phyloP scores from a whole-genome alignment of 148 eudicot genomes.

The Selenicereus undatus region DNA sequence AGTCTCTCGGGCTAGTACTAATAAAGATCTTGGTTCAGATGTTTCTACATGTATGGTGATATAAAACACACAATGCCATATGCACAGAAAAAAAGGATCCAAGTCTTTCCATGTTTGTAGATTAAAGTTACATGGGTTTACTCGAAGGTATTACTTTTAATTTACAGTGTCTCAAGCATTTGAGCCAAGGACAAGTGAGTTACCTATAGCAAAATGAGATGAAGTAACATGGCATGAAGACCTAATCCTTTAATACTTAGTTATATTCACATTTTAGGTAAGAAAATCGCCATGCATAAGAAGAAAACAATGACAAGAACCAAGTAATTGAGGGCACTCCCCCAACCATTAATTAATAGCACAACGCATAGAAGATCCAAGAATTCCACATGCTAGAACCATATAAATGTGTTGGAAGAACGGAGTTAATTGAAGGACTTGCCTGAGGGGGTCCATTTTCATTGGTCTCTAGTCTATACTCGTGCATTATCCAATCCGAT shows the following conservation, averaged over 20 bases:
- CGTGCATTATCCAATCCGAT: slow-evolving; percentile 91
- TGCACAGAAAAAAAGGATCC: too few relatives aligned
- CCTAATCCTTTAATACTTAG: too few relatives aligned
- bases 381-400: not conserved
- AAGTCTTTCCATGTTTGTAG: not conserved
- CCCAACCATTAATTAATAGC: not conserved
- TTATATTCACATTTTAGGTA: too few relatives aligned
- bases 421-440: slow-evolving; percentile 19
- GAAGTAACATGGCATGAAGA: not conserved
- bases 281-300: not conserved
- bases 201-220: not conserved
- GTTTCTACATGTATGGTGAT: too few relatives aligned
- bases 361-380: not conserved
- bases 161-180: not conserved
- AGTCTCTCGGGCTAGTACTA: too few relatives aligned
- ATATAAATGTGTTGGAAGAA: not conserved
- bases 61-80: too few relatives aligned
- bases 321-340: not conserved
- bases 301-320: not conserved
- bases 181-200: not conserved
- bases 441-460: slow-evolving; percentile 82
- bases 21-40: too few relatives aligned
- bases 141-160: not conserved
- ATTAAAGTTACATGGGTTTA: not conserved
- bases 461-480: slow-evolving; percentile 75